Evolutionary conservation across 2,329 filamentous ascomycete species (phyloP).

Genomic region (Exophiala phaeomuriformis): DNA sequence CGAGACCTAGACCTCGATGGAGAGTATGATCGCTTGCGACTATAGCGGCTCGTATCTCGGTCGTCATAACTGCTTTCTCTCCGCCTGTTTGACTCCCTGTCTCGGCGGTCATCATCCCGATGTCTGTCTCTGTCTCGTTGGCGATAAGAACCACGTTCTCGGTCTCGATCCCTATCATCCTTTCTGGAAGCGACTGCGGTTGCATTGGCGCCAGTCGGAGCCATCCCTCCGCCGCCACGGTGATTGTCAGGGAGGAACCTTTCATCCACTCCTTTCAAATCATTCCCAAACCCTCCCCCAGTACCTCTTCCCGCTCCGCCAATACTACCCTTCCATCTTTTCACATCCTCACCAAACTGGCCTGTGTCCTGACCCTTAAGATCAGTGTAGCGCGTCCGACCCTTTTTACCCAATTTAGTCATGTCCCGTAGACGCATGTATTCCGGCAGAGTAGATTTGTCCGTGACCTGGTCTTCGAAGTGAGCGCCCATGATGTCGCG

Average conservation of each 20-base stretch:
- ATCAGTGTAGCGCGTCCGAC: slow-evolving; percentile 82
- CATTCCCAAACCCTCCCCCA: slow-evolving; percentile 11
- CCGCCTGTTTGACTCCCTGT: slow-evolving; percentile 11
- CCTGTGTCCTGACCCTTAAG: slow-evolving; percentile 87
- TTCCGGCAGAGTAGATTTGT: slow-evolving; percentile 76
- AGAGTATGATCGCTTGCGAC: slow-evolving; percentile 31
- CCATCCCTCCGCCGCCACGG: slow-evolving; percentile 30
- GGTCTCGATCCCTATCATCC: slow-evolving; percentile 26
- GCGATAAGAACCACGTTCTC: slow-evolving; percentile 2
- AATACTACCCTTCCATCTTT: slow-evolving; percentile 30
- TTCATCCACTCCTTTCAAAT: slow-evolving; percentile 39
- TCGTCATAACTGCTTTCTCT: slow-evolving; percentile 22
- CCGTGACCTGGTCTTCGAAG: slow-evolving; percentile 74
- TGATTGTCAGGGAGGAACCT: slow-evolving; percentile 41
- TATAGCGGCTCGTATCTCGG: slow-evolving; percentile 14
- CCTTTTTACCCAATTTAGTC: slow-evolving; percentile 88
- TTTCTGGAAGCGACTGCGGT: slow-evolving; percentile 36
- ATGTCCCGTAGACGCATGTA: slow-evolving; percentile 90
- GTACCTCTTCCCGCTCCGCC: slow-evolving; percentile 23
- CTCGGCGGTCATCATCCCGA: not conserved
- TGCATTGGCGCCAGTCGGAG: slow-evolving; percentile 42
- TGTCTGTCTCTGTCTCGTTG: not conserved
- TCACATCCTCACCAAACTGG: slow-evolving; percentile 60
- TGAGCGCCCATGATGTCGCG: slow-evolving; percentile 78
- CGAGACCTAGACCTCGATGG: not conserved